Base-by-base conservation (phyloP, 257 asterid species). In the Echium plantagineum region DNA sequence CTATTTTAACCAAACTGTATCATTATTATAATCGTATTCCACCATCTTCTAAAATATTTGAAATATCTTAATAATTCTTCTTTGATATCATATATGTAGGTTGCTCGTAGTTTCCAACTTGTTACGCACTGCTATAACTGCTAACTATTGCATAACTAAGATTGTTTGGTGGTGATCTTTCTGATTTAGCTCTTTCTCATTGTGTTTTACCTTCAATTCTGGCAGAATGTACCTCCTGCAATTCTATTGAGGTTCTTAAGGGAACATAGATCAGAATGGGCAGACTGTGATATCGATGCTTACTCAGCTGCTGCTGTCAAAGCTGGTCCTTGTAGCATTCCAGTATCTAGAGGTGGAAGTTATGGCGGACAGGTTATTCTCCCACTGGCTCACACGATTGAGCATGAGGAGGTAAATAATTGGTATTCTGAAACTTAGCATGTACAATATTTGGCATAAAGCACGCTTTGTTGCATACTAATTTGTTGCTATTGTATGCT, bases 211-310 rank as follows among this genome's bases (percentile, higher is more conserved):
- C 21, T 46, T 15, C 55, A 31, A n/a, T 63, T 63, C 46, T 66
- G 51, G 57, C 64, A 76, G 97, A 86, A 93, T 57, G 97, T 93
- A 51, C 95, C 99, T 54, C 97, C 99, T 1, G 87, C 96, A 51
- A 76, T 93, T 61, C 82, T 93, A 71, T 64, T 93, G 57, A 76
- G 97, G 75, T 93, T 93, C 78, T 71, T 93, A 62, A 74, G 97
- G 63, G 97, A 93, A 60, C 99, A 93, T 71, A 83, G 99, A 30
- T 89, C 97, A 16, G 99, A 93, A 69, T 93, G 97, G 99, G 96
- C 99, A 28, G 97, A 89, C 74, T 84, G 84, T 70, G 90, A 93
- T 17, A 81, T 88, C 53, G 98, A 91, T 66, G 93, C 98, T 19
- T 88, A 88, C 66, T 88, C 95, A 5, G 85, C 94, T 57, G 84